Conservation (phyloP, 495 filamentous ascomycete species). For the Barbatosphaeria neglecta region DNA sequence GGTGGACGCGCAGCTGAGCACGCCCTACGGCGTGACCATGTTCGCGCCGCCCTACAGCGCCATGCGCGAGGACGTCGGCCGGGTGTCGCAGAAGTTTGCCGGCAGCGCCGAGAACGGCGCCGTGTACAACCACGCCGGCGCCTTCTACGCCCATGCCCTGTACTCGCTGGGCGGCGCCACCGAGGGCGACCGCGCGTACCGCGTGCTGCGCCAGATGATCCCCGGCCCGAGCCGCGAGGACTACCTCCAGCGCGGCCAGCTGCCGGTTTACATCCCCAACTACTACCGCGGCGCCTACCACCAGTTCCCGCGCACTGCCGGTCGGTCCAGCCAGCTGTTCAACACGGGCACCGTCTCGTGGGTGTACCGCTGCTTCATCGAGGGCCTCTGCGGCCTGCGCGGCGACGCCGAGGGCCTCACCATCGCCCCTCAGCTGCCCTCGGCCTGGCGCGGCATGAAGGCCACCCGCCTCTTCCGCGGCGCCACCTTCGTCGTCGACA, state of each 20-base stretch:
- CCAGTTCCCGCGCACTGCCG: slow-evolving; percentile 38
- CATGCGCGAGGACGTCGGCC: slow-evolving; percentile 49
- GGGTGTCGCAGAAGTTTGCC: slow-evolving; percentile 45
- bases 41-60: slow-evolving; percentile 39
- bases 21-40: slow-evolving; percentile 42
- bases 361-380: slow-evolving; percentile 42
- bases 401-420: slow-evolving; percentile 34
- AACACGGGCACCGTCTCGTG: slow-evolving; percentile 47
- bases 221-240: slow-evolving; percentile 39
- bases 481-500: slow-evolving; percentile 36
- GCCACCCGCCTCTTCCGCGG: slow-evolving; percentile 38
- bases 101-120: slow-evolving; percentile 45
- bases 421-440: slow-evolving; percentile 38
- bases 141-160: slow-evolving; percentile 40
- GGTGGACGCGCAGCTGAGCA: slow-evolving; percentile 37
- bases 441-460: slow-evolving; percentile 34
- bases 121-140: slow-evolving; percentile 45
- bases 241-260: slow-evolving; percentile 41
- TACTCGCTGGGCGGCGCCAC: slow-evolving; percentile 29
- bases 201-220: slow-evolving; percentile 36
- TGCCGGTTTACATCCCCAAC: slow-evolving; percentile 45
- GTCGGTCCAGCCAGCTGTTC: slow-evolving; percentile 43
- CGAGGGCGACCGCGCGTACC: slow-evolving; percentile 38
- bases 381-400: slow-evolving; percentile 40
- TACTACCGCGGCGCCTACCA: slow-evolving; percentile 44